Evolutionary conservation across 179 eudicot species (phyloP).

Genomic region (Heliamphora pulchella): DNA sequence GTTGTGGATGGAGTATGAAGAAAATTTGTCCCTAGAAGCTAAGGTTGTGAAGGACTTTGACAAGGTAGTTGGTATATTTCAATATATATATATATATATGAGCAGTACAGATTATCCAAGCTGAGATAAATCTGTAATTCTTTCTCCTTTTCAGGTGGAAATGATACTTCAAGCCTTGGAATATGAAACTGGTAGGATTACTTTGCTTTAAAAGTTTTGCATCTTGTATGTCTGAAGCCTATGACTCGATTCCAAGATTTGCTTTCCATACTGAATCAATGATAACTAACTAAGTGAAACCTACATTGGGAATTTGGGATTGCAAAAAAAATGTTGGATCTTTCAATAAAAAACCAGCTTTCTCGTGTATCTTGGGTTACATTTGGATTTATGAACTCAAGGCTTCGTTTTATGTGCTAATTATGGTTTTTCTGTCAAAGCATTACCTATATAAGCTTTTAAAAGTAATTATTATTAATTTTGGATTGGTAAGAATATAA

Average conservation of each 20-base stretch:
- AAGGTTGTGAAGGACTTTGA: slow-evolving; percentile 93
- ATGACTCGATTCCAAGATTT: neutral
- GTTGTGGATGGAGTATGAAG: slow-evolving; percentile 95
- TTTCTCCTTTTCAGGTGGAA: slow-evolving; percentile 56
- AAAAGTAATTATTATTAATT: too few relatives aligned
- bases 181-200: slow-evolving; percentile 73
- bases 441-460: too few relatives aligned
- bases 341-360: too few relatives aligned
- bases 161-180: slow-evolving; percentile 97
- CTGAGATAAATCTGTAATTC: slow-evolving; percentile 17
- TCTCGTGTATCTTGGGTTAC: too few relatives aligned
- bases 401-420: too few relatives aligned
- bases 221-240: slow-evolving; percentile 3
- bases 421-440: too few relatives aligned
- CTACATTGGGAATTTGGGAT: too few relatives aligned
- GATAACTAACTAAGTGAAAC: too few relatives aligned
- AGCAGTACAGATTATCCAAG: neutral
- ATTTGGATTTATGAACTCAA: too few relatives aligned
- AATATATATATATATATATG: neutral
- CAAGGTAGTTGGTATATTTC: slow-evolving; percentile 39
- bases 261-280: neutral
- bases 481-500: too few relatives aligned
- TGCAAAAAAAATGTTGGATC: too few relatives aligned
- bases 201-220: neutral
- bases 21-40: slow-evolving; percentile 74